Percentiles rank a stretch among this genome's conserved stretches.
Evolutionary conservation across 2,329 filamentous ascomycete genomes (phyloP).

Genomic region (Stylonectria norvegica): DNA sequence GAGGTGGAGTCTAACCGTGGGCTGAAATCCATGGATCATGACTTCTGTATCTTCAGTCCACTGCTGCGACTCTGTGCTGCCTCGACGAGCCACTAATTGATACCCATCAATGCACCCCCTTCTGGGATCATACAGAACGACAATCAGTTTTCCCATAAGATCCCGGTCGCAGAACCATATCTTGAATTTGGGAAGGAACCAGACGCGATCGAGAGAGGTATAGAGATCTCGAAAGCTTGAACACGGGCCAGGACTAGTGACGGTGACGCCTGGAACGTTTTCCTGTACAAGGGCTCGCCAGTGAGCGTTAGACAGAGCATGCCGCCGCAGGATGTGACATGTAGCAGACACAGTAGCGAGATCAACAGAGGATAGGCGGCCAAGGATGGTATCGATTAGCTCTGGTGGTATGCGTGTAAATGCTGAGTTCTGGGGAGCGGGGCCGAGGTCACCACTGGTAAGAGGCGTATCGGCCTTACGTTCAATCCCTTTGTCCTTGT

Average conservation of each 20-base stretch:
- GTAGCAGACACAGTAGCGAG: constrained; percentile 58
- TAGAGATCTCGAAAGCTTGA: constrained; percentile 69
- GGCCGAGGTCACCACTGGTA: no score
- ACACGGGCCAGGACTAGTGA: constrained; percentile 57
- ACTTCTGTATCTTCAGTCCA: constrained; percentile 66
- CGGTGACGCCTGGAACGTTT: constrained; percentile 56
- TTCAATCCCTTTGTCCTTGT: no score
- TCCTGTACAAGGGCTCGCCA: constrained; percentile 70
- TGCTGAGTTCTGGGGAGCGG: no score
- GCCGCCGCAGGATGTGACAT: constrained; percentile 57
- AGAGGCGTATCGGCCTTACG: no score
- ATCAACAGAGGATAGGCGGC: constrained; percentile 61
- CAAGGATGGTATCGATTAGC: constrained; percentile 68
- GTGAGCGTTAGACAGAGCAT: constrained; percentile 62
- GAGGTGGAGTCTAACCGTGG: constrained; percentile 66
- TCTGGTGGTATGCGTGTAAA: constrained; percentile 67
- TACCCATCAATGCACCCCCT: constrained; percentile 78
- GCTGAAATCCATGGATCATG: constrained; percentile 70
- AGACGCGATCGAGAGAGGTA: constrained; percentile 69
- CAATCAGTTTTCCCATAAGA: constrained; percentile 69
- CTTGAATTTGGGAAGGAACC: constrained; percentile 78
- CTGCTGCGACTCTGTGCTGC: constrained; percentile 49
- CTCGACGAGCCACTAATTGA: constrained; percentile 65
- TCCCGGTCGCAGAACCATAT: constrained; percentile 81
- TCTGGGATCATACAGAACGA: constrained; percentile 72